A percentile compares a stretch with the other conserved stretches of the same genome.
Evolutionary conservation across 805 yeast species (phyloP).

Genomic region (Teunomyces aglyptinius): DNA sequence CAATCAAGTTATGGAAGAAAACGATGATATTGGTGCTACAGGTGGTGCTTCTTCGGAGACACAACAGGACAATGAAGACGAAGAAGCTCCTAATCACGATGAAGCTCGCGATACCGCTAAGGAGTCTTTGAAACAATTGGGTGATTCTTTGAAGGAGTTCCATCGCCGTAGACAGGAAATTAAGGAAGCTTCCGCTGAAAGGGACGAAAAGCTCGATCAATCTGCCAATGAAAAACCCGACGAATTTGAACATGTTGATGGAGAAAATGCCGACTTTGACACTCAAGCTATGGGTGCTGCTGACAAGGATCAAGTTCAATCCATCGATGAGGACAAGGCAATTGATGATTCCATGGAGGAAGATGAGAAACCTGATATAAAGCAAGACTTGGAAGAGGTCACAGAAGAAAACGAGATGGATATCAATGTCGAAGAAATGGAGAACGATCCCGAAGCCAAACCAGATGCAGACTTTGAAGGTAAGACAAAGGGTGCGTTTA

Average conservation of each 20-base stretch:
- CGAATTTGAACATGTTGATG: constrained; percentile 81
- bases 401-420: constrained; percentile 20
- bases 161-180: constrained; percentile 90
- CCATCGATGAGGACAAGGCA: constrained; percentile 76
- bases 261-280: constrained; percentile 71
- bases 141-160: constrained; percentile 88
- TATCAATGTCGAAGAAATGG: constrained; percentile 27
- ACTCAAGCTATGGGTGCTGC: constrained; percentile 95
- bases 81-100: constrained; percentile 42
- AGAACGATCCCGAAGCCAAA: constrained; percentile 29
- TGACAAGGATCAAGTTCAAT: constrained; percentile 70
- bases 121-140: constrained; percentile 81
- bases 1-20: constrained; percentile 52
- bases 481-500: constrained; percentile 48
- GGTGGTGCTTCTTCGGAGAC: constrained; percentile 47
- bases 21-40: constrained; percentile 66
- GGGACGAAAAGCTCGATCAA: constrained; percentile 43
- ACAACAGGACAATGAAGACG: constrained; percentile 41
- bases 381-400: constrained; percentile 14
- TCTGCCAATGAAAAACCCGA: constrained; percentile 70
- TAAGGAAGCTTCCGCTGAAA: constrained; percentile 53
- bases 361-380: constrained; percentile 5
- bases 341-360: constrained; percentile 60
- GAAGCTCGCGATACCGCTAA: constrained; percentile 64
- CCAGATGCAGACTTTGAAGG: constrained; percentile 48